These are phyloP conservation scores for Wickerhamomyces alni DNA, from an alignment of 805 yeast species.

Conservation along the genomic window DNA sequence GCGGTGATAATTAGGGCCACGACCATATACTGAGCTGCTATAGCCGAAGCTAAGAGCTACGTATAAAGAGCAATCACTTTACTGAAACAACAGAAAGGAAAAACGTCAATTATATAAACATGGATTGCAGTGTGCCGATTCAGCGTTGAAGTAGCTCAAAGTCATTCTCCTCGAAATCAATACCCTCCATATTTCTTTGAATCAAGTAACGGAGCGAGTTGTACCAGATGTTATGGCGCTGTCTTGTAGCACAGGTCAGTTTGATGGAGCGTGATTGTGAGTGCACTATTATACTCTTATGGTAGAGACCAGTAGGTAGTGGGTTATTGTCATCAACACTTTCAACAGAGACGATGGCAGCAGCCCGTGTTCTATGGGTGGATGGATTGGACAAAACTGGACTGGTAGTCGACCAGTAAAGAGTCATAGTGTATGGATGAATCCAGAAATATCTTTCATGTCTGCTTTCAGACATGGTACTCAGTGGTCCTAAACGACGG, in stretches of 20 bases:
- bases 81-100: too few species aligned
- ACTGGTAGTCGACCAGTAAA: constrained; percentile 82
- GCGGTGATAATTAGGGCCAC: too few species aligned
- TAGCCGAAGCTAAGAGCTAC: too few species aligned
- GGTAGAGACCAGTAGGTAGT: constrained; percentile 81
- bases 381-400: constrained; percentile 71
- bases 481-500: constrained; percentile 68
- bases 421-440: constrained; percentile 86
- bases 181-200: constrained; percentile 56
- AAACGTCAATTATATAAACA: too few species aligned
- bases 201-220: constrained; percentile 74
- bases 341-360: constrained; percentile 74
- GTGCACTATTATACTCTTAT: constrained; percentile 73
- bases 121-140: too few species aligned
- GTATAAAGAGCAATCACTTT: too few species aligned
- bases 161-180: constrained; percentile 34
- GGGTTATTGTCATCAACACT: constrained; percentile 83
- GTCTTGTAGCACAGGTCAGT: constrained; percentile 82
- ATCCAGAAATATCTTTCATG: constrained; percentile 96
- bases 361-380: constrained; percentile 63
- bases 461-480: constrained; percentile 65
- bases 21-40: too few species aligned
- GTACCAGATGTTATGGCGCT: constrained; percentile 88
- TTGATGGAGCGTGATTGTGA: constrained; percentile 59
- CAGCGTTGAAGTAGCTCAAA: constrained; percentile 6